phyloP scores from a whole-genome alignment of 2,329 filamentous ascomycete species.

The Elsinoe necatrix region DNA sequence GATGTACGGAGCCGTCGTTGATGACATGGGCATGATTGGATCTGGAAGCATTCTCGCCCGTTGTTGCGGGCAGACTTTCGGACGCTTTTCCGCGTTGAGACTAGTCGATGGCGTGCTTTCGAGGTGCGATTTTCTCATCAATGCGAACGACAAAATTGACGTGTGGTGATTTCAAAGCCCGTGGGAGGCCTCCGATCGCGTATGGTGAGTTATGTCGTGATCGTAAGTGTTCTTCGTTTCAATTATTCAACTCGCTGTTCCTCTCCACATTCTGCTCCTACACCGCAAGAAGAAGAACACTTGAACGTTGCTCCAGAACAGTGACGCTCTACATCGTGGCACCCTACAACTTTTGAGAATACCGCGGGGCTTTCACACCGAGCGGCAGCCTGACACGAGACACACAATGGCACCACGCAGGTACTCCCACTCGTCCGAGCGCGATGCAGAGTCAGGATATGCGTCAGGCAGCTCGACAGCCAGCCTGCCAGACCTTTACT shows the following conservation, averaged over 20 bases:
- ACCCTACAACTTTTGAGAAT: neutral
- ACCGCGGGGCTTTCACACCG: constrained; percentile 1
- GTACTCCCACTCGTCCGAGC: constrained; percentile 25
- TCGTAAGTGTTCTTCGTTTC: constrained; percentile 9
- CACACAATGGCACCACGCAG: constrained; percentile 23
- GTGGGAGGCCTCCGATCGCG: constrained; percentile 15
- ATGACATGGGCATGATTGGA: constrained; percentile 5
- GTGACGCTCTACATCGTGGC: neutral
- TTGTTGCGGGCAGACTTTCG: neutral
- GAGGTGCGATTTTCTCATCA: neutral
- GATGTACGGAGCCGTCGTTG: neutral
- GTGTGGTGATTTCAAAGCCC: constrained; percentile 18
- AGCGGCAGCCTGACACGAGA: constrained; percentile 5
- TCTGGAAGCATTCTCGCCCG: neutral
- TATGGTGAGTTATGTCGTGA: constrained; percentile 16
- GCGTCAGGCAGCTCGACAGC: constrained; percentile 58
- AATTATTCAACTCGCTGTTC: constrained; percentile 3
- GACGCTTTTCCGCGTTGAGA: neutral
- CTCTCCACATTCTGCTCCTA: constrained; percentile 14
- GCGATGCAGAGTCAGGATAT: constrained; percentile 71
- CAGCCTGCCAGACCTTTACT: constrained; percentile 65
- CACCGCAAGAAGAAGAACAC: constrained; percentile 9
- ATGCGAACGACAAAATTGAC: constrained; percentile 10
- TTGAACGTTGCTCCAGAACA: constrained; percentile 4
- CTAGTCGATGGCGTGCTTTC: constrained; percentile 11